Conservation (phyloP, 352 stramenopile genomes). For the Thalassiosira hispida region DNA sequence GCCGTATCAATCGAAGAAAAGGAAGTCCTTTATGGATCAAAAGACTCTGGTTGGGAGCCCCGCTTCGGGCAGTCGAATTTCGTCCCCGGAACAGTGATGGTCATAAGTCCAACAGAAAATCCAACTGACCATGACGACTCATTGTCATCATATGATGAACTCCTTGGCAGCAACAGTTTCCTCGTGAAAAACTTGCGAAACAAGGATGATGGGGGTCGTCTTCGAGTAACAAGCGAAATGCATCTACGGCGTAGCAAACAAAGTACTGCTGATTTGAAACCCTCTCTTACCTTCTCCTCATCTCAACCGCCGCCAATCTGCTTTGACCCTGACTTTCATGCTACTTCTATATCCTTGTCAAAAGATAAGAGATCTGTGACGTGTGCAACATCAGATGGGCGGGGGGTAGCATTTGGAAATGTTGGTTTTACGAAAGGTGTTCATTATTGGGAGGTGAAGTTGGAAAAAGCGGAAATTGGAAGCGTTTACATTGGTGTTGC, state of each 20-base stretch:
- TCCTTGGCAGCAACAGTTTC: conserved; percentile 71
- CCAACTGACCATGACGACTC: conserved; percentile 22
- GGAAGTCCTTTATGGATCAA: conserved; percentile 78
- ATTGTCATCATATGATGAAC: conserved; percentile 69
- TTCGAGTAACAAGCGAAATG: conserved; percentile 79
- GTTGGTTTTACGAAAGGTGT: conserved; percentile 89
- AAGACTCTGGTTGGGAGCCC: conserved; percentile 82
- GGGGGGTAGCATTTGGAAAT: conserved; percentile 77
- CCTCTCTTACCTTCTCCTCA: conserved; percentile 30
- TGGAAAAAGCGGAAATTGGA: conserved; percentile 97
- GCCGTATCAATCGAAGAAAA: conserved; percentile 75
- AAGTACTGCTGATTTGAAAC: conserved; percentile 17
- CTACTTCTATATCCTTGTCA: conserved; percentile 76
- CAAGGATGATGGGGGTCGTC: conserved; percentile 60
- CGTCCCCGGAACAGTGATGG: conserved; percentile 66
- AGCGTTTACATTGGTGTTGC: conserved; percentile 97
- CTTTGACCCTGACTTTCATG: conserved; percentile 81
- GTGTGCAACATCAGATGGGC: conserved; percentile 74
- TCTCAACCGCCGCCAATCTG: conserved; percentile 67
- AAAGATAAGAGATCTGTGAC: conserved; percentile 77
- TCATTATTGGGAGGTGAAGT: conserved; percentile 98
- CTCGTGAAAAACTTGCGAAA: conserved; percentile 69
- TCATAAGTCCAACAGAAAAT: conserved; percentile 57
- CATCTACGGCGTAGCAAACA: conserved; percentile 54
- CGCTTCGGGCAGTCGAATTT: conserved; percentile 84